Evolutionary conservation across 352 stramenopile genomes (phyloP).

Genomic region (Pythium monospermum): DNA sequence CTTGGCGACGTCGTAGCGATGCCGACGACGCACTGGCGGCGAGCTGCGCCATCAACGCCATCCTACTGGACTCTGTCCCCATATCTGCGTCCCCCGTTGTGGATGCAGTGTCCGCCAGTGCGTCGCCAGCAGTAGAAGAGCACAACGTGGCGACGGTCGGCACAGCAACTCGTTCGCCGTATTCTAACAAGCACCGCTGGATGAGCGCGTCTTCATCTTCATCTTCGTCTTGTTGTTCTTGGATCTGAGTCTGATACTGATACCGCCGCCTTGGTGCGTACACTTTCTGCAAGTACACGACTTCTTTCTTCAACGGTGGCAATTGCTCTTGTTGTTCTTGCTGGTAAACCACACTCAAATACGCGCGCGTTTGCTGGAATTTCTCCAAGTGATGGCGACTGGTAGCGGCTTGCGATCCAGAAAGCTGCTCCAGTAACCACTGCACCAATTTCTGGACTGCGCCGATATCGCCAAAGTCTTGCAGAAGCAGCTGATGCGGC

Average conservation of each 20-base stretch:
- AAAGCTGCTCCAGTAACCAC: conserved; percentile 39
- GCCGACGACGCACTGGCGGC: conserved; percentile 6
- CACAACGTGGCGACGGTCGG: background rate
- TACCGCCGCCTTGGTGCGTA: conserved; percentile 42
- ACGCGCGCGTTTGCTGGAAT: conserved; percentile 29
- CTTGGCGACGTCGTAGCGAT: background rate
- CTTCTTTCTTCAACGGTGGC: conserved; percentile 35
- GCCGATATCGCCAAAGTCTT: conserved; percentile 71
- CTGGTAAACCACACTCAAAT: conserved; percentile 21
- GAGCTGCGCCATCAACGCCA: conserved; percentile 21
- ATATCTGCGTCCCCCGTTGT: no score
- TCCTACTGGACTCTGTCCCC: no score
- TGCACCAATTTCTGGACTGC: conserved; percentile 40
- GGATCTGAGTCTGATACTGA: conserved; percentile 26
- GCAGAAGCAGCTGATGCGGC: conserved; percentile 69
- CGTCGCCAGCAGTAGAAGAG: no score
- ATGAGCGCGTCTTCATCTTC: conserved; percentile 64
- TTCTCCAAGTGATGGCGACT: conserved; percentile 29
- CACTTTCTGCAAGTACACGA: conserved; percentile 30
- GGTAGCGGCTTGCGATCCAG: conserved; percentile 14
- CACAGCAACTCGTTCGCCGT: conserved; percentile 49
- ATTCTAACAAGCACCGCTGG: conserved; percentile 79
- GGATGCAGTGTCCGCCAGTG: no score
- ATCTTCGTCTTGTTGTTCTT: conserved; percentile 17
- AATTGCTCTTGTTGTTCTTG: conserved; percentile 1